Percentiles rank a stretch among this genome's conserved stretches.
phyloP scores from a whole-genome alignment of 441 rosid species.

The Erodium trifolium region DNA sequence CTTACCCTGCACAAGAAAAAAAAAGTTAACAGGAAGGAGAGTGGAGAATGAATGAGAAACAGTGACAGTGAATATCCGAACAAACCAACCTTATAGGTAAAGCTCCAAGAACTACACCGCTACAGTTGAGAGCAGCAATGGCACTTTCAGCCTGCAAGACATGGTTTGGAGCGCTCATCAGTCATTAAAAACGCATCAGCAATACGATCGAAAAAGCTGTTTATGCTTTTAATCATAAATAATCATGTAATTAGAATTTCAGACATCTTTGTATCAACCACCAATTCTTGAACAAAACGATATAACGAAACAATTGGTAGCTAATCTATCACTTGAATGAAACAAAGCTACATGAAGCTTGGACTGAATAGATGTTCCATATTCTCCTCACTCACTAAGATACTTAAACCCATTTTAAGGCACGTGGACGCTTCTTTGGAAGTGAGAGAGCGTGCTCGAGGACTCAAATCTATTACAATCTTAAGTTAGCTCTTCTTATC shows the following conservation, averaged over 20 bases:
- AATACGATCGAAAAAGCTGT: background rate
- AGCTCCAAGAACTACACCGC: constrained; percentile 10
- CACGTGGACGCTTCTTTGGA: too few relatives aligned
- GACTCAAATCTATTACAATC: background rate
- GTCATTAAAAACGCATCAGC: background rate
- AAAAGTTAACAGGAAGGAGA: background rate
- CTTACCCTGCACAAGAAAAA: constrained; percentile 3
- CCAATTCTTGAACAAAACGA: too few relatives aligned
- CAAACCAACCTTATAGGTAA: constrained; percentile 1
- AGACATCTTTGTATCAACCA: too few relatives aligned
- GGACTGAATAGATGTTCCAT: background rate
- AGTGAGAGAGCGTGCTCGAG: too few relatives aligned
- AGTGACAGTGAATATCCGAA: background rate
- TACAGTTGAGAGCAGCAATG: background rate
- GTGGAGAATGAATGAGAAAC: too few relatives aligned
- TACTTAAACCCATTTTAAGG: too few relatives aligned
- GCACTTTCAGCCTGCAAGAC: background rate
- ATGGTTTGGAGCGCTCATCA: background rate
- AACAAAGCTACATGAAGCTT: background rate
- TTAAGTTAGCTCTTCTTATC: background rate
- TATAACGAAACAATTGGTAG: too few relatives aligned
- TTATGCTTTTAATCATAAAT: too few relatives aligned
- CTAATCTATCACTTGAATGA: background rate
- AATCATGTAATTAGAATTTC: too few relatives aligned
- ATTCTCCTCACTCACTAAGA: too few relatives aligned